Conservation (phyloP, 495 filamentous ascomycete genomes). For the Physcia stellaris region DNA sequence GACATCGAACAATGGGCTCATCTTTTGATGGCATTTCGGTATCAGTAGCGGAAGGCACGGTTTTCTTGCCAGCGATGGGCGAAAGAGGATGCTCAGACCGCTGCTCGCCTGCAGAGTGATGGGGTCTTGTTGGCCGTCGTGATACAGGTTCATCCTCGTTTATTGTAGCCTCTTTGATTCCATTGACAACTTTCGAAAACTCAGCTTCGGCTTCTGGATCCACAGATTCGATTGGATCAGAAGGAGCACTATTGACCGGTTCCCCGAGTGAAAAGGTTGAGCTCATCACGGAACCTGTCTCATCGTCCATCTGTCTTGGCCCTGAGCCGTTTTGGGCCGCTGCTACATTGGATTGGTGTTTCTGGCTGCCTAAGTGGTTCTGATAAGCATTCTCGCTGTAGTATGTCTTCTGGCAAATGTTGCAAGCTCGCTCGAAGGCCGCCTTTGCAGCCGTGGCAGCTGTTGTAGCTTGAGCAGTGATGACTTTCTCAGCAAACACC, state of each 20-base stretch:
- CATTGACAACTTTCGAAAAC: conserved; percentile 65
- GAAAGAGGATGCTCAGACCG: conserved; percentile 19
- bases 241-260: conserved; percentile 39
- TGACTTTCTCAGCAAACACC: conserved; percentile 88
- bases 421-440: conserved; percentile 71
- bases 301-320: conserved; percentile 38
- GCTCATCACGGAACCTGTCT: conserved; percentile 74
- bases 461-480: conserved; percentile 77
- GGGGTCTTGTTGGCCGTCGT: conserved; percentile 41
- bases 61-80: conserved; percentile 12
- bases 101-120: conserved; percentile 32
- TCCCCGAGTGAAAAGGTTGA: conserved; percentile 86
- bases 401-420: conserved; percentile 79
- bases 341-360: conserved; percentile 62
- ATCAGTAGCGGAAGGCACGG: conserved; percentile 5
- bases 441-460: conserved; percentile 78
- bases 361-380: conserved; percentile 85
- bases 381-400: conserved; percentile 91
- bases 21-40: conserved; percentile 11
- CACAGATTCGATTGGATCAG: conserved; percentile 23
- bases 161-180: conserved; percentile 59
- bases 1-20: conserved; percentile 48
- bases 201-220: conserved; percentile 57
- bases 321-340: conserved; percentile 27
- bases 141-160: conserved; percentile 40